Percentiles rank a stretch among this genome's conserved stretches.
These are phyloP conservation scores for Aspergillus intermedius DNA, from an alignment of 2,329 filamentous ascomycete species.

Conservation along the genomic window DNA sequence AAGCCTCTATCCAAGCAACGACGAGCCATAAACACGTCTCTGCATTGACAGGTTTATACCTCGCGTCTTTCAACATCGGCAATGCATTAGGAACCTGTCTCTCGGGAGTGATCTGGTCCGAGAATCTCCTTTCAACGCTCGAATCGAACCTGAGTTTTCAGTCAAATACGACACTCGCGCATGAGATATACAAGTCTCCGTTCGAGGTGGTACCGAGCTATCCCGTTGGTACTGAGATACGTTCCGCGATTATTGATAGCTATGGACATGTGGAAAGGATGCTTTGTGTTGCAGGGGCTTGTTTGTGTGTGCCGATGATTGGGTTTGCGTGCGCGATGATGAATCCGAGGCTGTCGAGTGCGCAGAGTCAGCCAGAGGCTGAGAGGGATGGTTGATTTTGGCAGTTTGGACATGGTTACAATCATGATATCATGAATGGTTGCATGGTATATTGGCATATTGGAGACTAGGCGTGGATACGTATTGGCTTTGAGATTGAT, in stretches of 20 bases:
- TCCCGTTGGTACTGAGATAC: background rate
- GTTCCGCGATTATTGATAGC: background rate
- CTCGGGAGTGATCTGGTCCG: background rate
- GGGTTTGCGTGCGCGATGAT: background rate
- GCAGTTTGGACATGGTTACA: no score
- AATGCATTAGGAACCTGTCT: background rate
- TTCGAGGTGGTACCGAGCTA: background rate
- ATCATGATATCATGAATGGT: no score
- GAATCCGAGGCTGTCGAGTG: background rate
- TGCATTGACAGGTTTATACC: background rate
- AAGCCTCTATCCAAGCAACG: background rate
- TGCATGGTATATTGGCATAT: no score
- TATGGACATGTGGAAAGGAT: background rate
- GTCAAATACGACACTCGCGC: background rate
- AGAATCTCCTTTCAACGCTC: background rate
- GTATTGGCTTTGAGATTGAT: no score
- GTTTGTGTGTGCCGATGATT: background rate
- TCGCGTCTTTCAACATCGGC: background rate
- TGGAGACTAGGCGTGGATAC: no score
- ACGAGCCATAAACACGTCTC: background rate
- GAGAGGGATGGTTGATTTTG: background rate
- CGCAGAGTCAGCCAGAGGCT: background rate
- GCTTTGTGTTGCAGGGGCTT: background rate
- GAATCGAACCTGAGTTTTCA: background rate
- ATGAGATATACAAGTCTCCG: background rate